These are phyloP conservation scores for Aspergillus oerlinghausenensis DNA, from an alignment of 2,329 filamentous ascomycete genomes.

Conservation along the genomic window DNA sequence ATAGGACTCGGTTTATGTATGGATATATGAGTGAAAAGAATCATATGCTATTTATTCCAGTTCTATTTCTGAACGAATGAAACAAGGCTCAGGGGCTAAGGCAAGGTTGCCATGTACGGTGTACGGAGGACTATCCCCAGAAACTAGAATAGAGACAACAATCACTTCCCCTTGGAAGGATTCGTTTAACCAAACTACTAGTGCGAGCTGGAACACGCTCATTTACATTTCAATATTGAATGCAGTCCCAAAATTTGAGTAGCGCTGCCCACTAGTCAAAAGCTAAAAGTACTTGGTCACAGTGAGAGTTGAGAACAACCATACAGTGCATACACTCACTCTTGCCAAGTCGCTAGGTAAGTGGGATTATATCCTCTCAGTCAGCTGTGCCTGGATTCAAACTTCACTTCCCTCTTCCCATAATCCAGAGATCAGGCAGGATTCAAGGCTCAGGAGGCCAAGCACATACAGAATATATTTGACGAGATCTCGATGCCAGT, in stretches of 20 bases:
- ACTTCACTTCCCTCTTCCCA: too few species aligned
- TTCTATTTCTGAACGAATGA: too few species aligned
- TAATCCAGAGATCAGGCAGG: background rate
- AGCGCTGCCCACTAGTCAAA: background rate
- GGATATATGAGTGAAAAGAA: background rate
- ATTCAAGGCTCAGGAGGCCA: background rate
- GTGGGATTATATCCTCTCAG: too few species aligned
- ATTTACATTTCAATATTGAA: background rate
- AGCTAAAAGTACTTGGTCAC: too few species aligned
- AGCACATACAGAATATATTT: background rate
- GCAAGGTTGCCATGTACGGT: background rate
- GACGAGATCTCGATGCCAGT: background rate
- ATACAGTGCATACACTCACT: too few species aligned
- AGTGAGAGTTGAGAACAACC: too few species aligned
- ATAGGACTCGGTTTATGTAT: background rate
- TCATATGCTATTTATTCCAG: background rate
- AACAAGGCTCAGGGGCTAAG: background rate
- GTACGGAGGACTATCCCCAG: background rate
- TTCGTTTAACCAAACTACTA: background rate
- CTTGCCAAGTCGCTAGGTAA: too few species aligned
- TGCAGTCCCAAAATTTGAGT: background rate
- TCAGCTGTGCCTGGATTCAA: too few species aligned
- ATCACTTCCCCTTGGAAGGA: background rate
- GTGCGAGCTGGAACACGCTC: background rate
- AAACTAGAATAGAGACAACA: too few species aligned